Percentiles rank a stretch among this genome's conserved stretches.
phyloP scores from a whole-genome alignment of 129 eudicot species.

The Tanacetum coccineum region DNA sequence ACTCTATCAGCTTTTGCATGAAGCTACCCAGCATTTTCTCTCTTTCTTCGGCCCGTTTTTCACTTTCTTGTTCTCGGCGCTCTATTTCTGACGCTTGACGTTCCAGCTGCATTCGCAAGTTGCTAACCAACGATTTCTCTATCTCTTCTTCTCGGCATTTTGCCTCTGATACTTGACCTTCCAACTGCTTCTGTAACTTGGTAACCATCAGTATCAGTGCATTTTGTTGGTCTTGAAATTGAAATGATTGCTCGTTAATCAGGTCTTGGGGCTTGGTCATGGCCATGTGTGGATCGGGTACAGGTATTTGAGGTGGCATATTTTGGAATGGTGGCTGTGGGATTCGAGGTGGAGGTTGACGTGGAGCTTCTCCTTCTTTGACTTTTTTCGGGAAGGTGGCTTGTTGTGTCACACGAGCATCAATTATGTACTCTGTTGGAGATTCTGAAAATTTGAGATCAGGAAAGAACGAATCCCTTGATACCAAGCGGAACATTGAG shows the following conservation, averaged over 20 bases:
- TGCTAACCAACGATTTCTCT: too few relatives aligned
- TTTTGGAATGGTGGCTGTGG: too few relatives aligned
- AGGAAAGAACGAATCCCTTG: neutral
- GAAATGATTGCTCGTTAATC: neutral
- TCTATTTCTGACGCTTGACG: neutral
- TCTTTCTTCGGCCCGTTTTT: neutral
- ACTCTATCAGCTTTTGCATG: too few relatives aligned
- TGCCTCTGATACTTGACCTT: too few relatives aligned
- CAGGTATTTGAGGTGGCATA: neutral
- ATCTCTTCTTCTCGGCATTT: too few relatives aligned
- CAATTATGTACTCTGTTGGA: slow-evolving; percentile 9
- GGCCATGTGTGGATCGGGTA: neutral
- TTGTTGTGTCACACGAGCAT: neutral
- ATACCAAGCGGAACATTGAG: neutral
- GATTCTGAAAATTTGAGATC: neutral
- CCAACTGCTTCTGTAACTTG: too few relatives aligned
- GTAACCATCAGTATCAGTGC: too few relatives aligned
- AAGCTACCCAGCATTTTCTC: neutral
- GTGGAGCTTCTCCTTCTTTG: neutral
- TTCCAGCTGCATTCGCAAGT: too few relatives aligned
- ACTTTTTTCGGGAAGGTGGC: neutral
- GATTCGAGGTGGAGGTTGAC: too few relatives aligned
- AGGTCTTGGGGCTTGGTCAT: neutral
- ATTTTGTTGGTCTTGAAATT: neutral
- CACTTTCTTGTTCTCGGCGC: neutral